phyloP scores from a whole-genome alignment of 2,329 filamentous ascomycete species.

The Botryosphaeria dothidea region DNA sequence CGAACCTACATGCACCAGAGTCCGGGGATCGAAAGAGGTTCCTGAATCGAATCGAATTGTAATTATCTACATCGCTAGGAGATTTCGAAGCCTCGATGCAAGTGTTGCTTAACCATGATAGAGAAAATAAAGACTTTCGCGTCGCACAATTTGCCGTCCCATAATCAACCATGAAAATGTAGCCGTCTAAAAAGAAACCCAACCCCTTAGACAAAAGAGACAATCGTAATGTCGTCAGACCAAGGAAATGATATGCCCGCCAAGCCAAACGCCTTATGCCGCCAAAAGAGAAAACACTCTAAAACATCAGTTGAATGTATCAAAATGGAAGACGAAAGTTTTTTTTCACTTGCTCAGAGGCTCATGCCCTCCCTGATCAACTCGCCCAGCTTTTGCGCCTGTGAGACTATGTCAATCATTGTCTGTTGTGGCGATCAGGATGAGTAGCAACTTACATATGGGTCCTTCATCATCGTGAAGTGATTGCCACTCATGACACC shows the following conservation, averaged over 20 bases:
- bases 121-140: background rate
- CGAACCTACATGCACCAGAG: background rate
- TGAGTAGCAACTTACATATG: slow-evolving; percentile 40
- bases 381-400: slow-evolving; percentile 43
- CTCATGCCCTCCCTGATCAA: slow-evolving; percentile 47
- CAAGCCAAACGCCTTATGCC: slow-evolving; percentile 4
- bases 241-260: background rate
- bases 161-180: background rate
- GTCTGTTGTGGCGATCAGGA: background rate
- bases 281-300: background rate
- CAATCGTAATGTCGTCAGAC: slow-evolving; percentile 11
- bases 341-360: slow-evolving; percentile 24
- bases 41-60: background rate
- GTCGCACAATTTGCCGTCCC: slow-evolving; percentile 16
- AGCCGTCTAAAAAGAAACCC: slow-evolving; percentile 2
- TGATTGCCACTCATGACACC: slow-evolving; percentile 72
- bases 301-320: background rate
- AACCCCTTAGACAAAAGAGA: background rate
- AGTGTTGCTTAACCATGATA: background rate
- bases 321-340: background rate
- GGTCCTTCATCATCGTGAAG: slow-evolving; percentile 75
- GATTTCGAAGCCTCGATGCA: background rate
- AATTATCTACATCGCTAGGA: background rate
- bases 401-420: slow-evolving; percentile 27
- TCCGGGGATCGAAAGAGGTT: background rate